Evolutionary conservation across 495 filamentous ascomycete genomes (phyloP), one percentile per base, ranked within the genome.

Genomic region (Xylaria bambusicola): DNA sequence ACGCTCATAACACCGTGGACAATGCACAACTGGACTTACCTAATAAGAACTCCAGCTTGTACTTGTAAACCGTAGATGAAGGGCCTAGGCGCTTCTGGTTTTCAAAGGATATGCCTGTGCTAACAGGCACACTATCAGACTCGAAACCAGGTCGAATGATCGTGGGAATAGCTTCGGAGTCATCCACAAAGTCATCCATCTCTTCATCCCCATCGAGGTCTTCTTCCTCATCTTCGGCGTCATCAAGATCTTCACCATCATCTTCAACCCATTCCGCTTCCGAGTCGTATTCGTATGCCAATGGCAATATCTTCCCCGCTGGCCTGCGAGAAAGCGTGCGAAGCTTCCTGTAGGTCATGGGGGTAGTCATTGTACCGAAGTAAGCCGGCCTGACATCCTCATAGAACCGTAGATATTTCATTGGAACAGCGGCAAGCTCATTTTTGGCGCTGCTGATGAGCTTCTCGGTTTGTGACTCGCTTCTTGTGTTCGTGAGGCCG

Each of bases 231-330:
- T 95, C 92, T 20, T 89, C 89, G 53, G 93, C 88, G 0, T 86
- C 88, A 56, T 84, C 84, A 5, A 90, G 71, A 42, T 92, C 87
- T 64, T 92, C 90, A 3, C 78, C 81, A 49, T 87, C 91, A 66
- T 94, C 91, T 51, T 89, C 89, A 62, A 91, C 88, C 91, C 94
- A 98, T 73, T 97, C 95, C 0, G 88, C 93, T 70, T 99, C 94
- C 0, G 93, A 97, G 66, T 98, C 94, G 65, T 97, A 97, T 61
- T 94, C 92, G 70, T 99, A 98, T 66, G 95, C 79, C n/a, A 86
- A 80, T 3, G 88, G 80, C 3, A 88, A 85, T 6, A 94, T 63
- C 41, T 82, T 83, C 27, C 78, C 68, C 51, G 86, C 84, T 0
- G 94, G 92, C 35, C 87, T 90, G 3, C 88, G 81, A n/a, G 86